Conservation (phyloP, 2,329 filamentous ascomycete genomes). For the Rosellinia necatrix region DNA sequence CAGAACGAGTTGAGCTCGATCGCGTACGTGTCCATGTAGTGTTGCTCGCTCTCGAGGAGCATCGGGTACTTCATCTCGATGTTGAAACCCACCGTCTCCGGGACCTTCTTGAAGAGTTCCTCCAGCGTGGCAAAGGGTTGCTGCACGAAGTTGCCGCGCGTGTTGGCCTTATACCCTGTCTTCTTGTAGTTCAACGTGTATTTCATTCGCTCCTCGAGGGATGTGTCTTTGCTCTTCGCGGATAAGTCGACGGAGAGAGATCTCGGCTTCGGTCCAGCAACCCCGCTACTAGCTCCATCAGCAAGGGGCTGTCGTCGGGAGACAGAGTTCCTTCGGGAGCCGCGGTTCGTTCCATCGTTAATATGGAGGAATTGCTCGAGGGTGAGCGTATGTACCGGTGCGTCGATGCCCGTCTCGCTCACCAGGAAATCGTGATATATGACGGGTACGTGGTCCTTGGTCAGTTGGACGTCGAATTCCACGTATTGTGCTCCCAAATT, state of each 20-base stretch:
- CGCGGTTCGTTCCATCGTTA: constrained; percentile 62
- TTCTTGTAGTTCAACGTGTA: constrained; percentile 93
- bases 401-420: constrained; percentile 96
- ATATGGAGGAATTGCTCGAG: constrained; percentile 95
- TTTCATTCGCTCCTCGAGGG: constrained; percentile 84
- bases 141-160: constrained; percentile 91
- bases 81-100: constrained; percentile 87
- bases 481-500: constrained; percentile 83
- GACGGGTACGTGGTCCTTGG: constrained; percentile 97
- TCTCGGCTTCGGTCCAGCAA: constrained; percentile 47
- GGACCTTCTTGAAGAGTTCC: constrained; percentile 86
- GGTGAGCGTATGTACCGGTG: constrained; percentile 92
- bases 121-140: constrained; percentile 94
- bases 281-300: constrained; percentile 40
- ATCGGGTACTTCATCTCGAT: constrained; percentile 99
- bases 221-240: constrained; percentile 44
- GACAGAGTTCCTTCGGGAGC: constrained; percentile 36
- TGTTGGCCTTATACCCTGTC: constrained; percentile 96
- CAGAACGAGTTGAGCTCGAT: constrained; percentile 97
- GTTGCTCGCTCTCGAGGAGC: constrained; percentile 91
- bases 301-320: constrained; percentile 36
- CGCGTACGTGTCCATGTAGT: constrained; percentile 95
- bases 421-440: constrained; percentile 99
- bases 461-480: constrained; percentile 89
- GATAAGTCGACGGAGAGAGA: constrained; percentile 60